These are phyloP conservation scores for Citrus mangshanensis DNA, from an alignment of 345 rosid genomes.

Conservation along the genomic window DNA sequence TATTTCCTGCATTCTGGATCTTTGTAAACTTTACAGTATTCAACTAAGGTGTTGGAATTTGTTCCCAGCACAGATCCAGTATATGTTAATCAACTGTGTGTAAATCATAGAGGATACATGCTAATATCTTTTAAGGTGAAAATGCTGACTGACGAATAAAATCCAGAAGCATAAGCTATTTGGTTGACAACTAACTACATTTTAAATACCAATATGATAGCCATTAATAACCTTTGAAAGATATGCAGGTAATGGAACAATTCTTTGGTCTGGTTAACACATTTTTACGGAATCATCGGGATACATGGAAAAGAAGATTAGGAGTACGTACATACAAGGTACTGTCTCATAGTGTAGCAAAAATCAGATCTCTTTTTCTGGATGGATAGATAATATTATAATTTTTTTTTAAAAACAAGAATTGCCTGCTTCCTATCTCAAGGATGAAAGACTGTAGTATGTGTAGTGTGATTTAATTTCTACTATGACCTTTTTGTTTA, in stretches of 20 bases:
- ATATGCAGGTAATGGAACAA: constrained; percentile 96
- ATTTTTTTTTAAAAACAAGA: neutral
- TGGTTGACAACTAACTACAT: neutral
- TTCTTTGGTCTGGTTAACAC: constrained; percentile 92
- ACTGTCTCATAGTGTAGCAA: constrained; percentile 14
- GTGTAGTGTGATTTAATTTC: neutral
- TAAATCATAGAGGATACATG: neutral
- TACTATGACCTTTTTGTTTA: neutral
- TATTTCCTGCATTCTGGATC: neutral
- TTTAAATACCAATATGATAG: neutral
- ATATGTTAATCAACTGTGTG: neutral
- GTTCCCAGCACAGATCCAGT: neutral
- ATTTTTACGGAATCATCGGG: constrained; percentile 73
- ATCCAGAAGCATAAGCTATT: neutral
- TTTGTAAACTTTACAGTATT: neutral
- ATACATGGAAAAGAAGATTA: constrained; percentile 88
- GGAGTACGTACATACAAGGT: constrained; percentile 94
- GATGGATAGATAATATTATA: neutral
- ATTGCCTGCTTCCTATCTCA: neutral
- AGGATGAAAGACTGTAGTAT: neutral
- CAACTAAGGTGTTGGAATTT: neutral
- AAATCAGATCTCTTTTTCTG: neutral
- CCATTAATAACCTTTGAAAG: neutral
- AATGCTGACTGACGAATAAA: neutral
- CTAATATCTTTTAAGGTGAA: neutral